Conservation (phyloP, 2,329 filamentous ascomycete genomes). For the Scedosporium minutisporum region DNA sequence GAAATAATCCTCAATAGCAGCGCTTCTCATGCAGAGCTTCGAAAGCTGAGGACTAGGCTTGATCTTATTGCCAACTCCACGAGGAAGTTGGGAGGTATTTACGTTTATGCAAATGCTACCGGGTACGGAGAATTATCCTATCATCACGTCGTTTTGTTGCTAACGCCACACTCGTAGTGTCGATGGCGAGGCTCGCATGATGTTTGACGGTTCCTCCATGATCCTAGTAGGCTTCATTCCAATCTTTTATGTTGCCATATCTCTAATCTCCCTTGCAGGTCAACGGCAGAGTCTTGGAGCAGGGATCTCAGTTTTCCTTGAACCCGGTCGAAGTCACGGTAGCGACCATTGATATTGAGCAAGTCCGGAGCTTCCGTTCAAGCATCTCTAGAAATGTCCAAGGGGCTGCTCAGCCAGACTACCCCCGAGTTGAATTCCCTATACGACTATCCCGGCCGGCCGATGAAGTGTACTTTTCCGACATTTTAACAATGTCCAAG, state of each 20-base stretch:
- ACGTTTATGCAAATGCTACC: conserved; percentile 31
- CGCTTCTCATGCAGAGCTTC: conserved; percentile 36
- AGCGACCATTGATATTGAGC: conserved; percentile 61
- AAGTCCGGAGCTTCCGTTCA: conserved; percentile 54
- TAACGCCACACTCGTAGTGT: conserved; percentile 1
- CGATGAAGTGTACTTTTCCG: conserved; percentile 19
- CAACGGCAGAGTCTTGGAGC: conserved; percentile 54
- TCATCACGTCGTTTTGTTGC: background rate
- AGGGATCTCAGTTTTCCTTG: conserved; percentile 53
- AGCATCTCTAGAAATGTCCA: conserved; percentile 48
- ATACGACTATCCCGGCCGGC: conserved; percentile 15
- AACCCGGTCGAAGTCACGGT: conserved; percentile 56
- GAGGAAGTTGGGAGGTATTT: conserved; percentile 48
- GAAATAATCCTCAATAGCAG: conserved; percentile 21
- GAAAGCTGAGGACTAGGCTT: conserved; percentile 56
- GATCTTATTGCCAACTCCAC: conserved; percentile 59
- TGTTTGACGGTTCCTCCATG: conserved; percentile 29
- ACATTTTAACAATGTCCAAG: conserved; percentile 16
- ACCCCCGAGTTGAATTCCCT: conserved; percentile 19
- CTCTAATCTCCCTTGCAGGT: conserved; percentile 17
- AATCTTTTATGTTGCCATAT: background rate
- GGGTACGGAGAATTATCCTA: conserved; percentile 11
- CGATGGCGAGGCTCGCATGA: conserved; percentile 19
- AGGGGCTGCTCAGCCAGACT: conserved; percentile 32
- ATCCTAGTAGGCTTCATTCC: conserved; percentile 1